Conservation (phyloP, 768 basidiomycete genomes). For the Arthromyces matolae region DNA sequence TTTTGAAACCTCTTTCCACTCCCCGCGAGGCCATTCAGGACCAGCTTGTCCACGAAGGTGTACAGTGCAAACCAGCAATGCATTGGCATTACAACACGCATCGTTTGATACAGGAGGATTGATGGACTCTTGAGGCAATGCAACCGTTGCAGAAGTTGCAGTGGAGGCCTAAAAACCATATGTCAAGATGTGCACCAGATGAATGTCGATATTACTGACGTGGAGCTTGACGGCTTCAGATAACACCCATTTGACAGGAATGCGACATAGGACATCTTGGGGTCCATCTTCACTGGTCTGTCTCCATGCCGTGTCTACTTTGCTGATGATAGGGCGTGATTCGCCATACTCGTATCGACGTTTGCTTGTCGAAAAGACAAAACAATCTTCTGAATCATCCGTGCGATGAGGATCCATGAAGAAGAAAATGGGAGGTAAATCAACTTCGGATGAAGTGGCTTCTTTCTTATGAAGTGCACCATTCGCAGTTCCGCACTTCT, state of each 20-base stretch:
- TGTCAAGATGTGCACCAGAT: not conserved
- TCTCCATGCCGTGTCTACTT: constrained; percentile 74
- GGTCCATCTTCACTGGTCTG: constrained; percentile 52
- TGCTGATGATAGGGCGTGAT: constrained; percentile 71
- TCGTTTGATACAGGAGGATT: constrained; percentile 50
- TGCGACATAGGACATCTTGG: constrained; percentile 49
- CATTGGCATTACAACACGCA: constrained; percentile 71
- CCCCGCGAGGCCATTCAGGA: constrained; percentile 70
- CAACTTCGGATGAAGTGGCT: constrained; percentile 35
- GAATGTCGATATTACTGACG: constrained; percentile 48
- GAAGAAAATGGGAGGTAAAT: constrained; percentile 67
- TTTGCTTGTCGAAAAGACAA: constrained; percentile 79
- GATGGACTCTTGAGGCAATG: constrained; percentile 54
- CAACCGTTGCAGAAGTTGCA: constrained; percentile 56
- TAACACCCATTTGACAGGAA: constrained; percentile 65
- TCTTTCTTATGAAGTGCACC: constrained; percentile 72
- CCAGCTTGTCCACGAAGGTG: constrained; percentile 69
- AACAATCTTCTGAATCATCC: constrained; percentile 70
- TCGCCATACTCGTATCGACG: constrained; percentile 80
- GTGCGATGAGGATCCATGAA: constrained; percentile 88
- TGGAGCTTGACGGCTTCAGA: constrained; percentile 45
- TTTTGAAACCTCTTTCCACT: constrained; percentile 82
- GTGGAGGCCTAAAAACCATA: constrained; percentile 43
- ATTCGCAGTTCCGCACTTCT: constrained; percentile 88
- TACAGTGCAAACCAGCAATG: constrained; percentile 74